Evolutionary conservation across 352 stramenopile species (phyloP), one percentile per base, ranked within the genome.

Genomic region (Saprolegnia parasitica): DNA sequence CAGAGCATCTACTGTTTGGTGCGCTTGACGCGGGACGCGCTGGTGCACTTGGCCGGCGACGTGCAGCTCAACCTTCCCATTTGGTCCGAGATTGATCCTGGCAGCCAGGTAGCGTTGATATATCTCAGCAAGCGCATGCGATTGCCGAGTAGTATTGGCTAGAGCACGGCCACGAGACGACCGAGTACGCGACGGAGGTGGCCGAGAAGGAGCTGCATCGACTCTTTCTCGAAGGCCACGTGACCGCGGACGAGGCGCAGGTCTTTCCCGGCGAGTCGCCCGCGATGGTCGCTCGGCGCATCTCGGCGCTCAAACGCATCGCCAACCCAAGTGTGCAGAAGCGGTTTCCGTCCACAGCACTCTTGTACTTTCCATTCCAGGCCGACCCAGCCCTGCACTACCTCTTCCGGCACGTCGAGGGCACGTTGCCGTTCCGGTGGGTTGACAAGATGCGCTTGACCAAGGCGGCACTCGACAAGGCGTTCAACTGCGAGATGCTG

Each of bases 391-490:
- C 81, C 32, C 50, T 90, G 50, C 81, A 80, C 20, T 93, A 90
- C 58, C 68, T 91, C 21, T 93, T 89, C 63, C 77, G 79, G 0
- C 80, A 88, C 60, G 85, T 90, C 54, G 85, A 90, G 49, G 77
- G 74, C 24, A 73, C 77, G 45, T 62, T 70, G 29, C 81, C 82
- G n/a, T 91, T 93, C 56, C 85, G 85, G 8, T 71, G 85, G 16
- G 83, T 85, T 18, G 85, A 90, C 76, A 89, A 90, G 72, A 90
- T 91, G 66, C 83, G 81, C 0, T 73, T 93, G 16, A 89, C 83
- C 5, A 91, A 91, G 63, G 76, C 77, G 1, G 76, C 91, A 37
- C 73, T 93, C 35, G 85, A 91, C 62, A 73, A 73, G 20, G 78
- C 90, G 67, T 90, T 91, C 57, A 81, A 93, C 72, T 89, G 80